A percentile compares a stretch with the other conserved stretches of the same genome.
These are phyloP conservation scores for Zygnema cylindricum DNA, from an alignment of 139 green algal genomes.

Conservation along the genomic window DNA sequence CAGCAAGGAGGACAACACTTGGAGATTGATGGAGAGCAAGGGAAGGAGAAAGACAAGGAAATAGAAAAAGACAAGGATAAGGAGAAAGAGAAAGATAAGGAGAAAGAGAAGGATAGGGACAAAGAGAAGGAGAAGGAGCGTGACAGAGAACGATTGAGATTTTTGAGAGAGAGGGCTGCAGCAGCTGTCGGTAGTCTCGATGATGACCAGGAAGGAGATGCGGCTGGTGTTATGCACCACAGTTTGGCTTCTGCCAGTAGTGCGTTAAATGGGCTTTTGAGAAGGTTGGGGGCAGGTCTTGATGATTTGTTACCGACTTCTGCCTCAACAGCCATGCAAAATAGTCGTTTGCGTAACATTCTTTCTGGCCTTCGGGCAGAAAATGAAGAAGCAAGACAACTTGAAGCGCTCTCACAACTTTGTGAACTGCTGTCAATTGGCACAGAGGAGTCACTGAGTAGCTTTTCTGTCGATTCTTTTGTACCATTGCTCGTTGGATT, in stretches of 20 bases:
- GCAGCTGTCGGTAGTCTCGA: constrained; percentile 22
- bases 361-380: constrained; percentile 75
- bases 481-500: constrained; percentile 88
- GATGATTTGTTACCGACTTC: constrained; percentile 78
- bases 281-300: constrained; percentile 84
- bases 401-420: constrained; percentile 84
- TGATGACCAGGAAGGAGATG: constrained; percentile 19
- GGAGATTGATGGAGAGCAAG: constrained; percentile 1
- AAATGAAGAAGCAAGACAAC: constrained; percentile 80
- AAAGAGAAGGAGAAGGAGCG: constrained; percentile 56
- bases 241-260: constrained; percentile 34
- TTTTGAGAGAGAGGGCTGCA: constrained; percentile 17
- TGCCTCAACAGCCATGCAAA: constrained; percentile 56
- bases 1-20: background rate
- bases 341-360: constrained; percentile 72
- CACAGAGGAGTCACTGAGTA: constrained; percentile 83
- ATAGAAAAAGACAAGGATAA: background rate
- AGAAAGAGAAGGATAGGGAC: background rate
- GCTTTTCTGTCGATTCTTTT: constrained; percentile 83
- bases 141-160: constrained; percentile 49
- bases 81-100: constrained; percentile 21
- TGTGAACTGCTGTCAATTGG: constrained; percentile 91
- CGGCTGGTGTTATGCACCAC: background rate
- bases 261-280: constrained; percentile 82
- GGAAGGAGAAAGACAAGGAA: constrained; percentile 22